These are phyloP conservation scores for Euphrasia arctica DNA, from an alignment of 305 asterid genomes.

Conservation along the genomic window DNA sequence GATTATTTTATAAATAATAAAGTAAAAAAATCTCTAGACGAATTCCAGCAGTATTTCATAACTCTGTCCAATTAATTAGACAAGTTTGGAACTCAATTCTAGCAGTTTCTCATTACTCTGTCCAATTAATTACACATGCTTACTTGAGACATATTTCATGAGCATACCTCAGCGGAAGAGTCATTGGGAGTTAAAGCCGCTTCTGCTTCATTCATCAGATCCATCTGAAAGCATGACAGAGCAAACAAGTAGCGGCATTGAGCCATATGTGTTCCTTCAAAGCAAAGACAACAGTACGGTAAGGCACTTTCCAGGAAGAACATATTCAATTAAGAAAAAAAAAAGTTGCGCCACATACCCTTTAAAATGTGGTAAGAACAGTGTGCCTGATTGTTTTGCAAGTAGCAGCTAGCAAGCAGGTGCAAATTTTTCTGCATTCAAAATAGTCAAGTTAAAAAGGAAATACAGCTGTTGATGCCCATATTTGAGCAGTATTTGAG, in stretches of 20 bases:
- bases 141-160: neutral
- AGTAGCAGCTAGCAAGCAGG: slow-evolving; percentile 84
- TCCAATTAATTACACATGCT: slow-evolving; percentile 1
- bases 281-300: slow-evolving; percentile 27
- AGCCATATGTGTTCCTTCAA: slow-evolving; percentile 71
- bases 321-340: slow-evolving; percentile 7
- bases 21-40: slow-evolving; percentile 18
- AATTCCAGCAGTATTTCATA: neutral
- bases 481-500: slow-evolving; percentile 5
- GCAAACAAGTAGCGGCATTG: slow-evolving; percentile 98
- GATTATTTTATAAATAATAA: slow-evolving; percentile 19
- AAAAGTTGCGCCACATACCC: slow-evolving; percentile 43
- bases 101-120: slow-evolving; percentile 4
- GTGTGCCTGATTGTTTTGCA: slow-evolving; percentile 89
- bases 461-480: slow-evolving; percentile 13
- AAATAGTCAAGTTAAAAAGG: slow-evolving; percentile 25
- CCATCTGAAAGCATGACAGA: slow-evolving; percentile 95
- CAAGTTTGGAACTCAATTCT: slow-evolving; percentile 13
- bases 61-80: neutral
- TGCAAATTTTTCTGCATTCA: slow-evolving; percentile 74
- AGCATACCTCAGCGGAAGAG: slow-evolving; percentile 67
- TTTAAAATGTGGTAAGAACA: slow-evolving; percentile 83
- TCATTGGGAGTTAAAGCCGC: slow-evolving; percentile 67
- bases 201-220: slow-evolving; percentile 89
- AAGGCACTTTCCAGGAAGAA: slow-evolving; percentile 20